Conservation (phyloP, 345 rosid species). For the Aurinia saxatilis region DNA sequence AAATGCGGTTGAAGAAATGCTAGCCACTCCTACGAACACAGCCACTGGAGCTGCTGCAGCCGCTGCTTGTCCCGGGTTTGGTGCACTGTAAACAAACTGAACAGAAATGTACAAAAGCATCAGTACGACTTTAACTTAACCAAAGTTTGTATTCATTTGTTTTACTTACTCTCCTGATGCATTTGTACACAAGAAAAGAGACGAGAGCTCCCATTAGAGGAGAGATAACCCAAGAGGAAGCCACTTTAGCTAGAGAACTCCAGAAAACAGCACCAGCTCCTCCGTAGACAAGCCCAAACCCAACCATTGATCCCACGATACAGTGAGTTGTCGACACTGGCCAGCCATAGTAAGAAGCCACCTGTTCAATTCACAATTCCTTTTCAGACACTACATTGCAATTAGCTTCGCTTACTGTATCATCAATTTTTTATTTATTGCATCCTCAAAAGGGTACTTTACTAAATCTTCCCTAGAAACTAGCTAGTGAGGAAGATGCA, state of each 20-base stretch:
- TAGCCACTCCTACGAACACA: slow-evolving; percentile 67
- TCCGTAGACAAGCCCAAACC: slow-evolving; percentile 89
- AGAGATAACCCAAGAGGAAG: slow-evolving; percentile 93
- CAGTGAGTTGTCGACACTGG: slow-evolving; percentile 99
- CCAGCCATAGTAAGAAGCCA: slow-evolving; percentile 88
- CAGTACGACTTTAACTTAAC: too few species aligned
- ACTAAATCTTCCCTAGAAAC: not conserved
- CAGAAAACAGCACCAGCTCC: slow-evolving; percentile 95
- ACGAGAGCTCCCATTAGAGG: slow-evolving; percentile 76
- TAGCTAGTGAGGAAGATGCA: slow-evolving; percentile 6
- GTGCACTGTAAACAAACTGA: slow-evolving; percentile 97
- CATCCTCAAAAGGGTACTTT: not conserved
- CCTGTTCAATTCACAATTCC: slow-evolving; percentile 30
- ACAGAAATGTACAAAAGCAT: not conserved
- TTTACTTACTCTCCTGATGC: slow-evolving; percentile 82
- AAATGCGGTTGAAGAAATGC: slow-evolving; percentile 82
- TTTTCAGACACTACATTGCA: not conserved
- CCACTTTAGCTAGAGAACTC: slow-evolving; percentile 85
- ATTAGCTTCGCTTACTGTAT: slow-evolving; percentile 6
- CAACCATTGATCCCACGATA: slow-evolving; percentile 96
- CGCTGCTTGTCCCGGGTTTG: slow-evolving; percentile 90
- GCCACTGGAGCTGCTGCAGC: slow-evolving; percentile 83
- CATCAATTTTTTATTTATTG: not conserved
- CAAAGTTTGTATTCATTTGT: not conserved
- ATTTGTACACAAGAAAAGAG: slow-evolving; percentile 89